Evolutionary conservation across 108 stramenopile genomes (phyloP).

Genomic region (Fistulifera solaris): DNA sequence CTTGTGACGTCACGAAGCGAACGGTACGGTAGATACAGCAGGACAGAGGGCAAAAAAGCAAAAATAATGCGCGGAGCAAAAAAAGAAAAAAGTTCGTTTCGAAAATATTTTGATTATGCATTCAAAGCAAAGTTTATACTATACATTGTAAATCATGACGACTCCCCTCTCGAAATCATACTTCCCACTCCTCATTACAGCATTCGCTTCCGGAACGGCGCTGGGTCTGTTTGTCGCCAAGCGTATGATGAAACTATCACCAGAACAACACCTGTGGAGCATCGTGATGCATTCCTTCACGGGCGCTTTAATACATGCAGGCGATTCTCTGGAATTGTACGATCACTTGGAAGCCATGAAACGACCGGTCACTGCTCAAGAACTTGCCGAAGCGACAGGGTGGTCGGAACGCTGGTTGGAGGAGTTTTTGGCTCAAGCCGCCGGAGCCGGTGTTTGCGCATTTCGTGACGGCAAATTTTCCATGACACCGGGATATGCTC

Average conservation of each 20-base stretch:
- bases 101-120: too few species aligned
- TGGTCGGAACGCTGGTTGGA: slow-evolving; percentile 13
- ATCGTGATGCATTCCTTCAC: slow-evolving; percentile 16
- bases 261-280: slow-evolving; percentile 12
- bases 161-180: too few species aligned
- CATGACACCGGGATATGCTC: slow-evolving; percentile 2
- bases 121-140: too few species aligned
- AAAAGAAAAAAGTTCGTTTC: too few species aligned
- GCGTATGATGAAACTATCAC: background rate
- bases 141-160: too few species aligned
- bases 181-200: too few species aligned
- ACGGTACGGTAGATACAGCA: too few species aligned
- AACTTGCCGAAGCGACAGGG: slow-evolving; percentile 6
- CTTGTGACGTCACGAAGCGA: too few species aligned
- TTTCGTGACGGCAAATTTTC: slow-evolving; percentile 4
- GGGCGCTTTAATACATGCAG: slow-evolving; percentile 8
- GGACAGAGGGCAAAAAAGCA: too few species aligned
- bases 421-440: slow-evolving; percentile 9
- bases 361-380: background rate
- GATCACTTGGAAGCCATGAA: slow-evolving; percentile 1
- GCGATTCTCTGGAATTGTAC: slow-evolving; percentile 12
- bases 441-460: slow-evolving; percentile 12
- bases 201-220: too few species aligned
- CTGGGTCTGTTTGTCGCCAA: background rate
- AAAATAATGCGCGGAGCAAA: too few species aligned